phyloP scores from a whole-genome alignment of 139 green algal genomes.

The Chlorella sorokiniana region DNA sequence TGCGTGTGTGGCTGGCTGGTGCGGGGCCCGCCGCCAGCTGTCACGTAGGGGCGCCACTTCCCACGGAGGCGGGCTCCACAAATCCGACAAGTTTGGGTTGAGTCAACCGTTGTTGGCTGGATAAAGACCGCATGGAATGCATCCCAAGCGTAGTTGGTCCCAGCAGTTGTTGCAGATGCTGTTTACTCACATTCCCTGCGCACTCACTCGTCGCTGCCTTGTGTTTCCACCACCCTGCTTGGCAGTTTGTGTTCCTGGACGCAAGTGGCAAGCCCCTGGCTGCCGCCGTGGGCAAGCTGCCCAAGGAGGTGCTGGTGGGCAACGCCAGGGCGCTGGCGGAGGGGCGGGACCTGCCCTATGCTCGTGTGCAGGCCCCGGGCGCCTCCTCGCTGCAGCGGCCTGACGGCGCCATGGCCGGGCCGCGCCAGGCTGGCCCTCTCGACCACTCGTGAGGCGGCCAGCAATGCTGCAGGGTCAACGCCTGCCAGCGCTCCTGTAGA shows the following conservation, averaged over 20 bases:
- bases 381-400: constrained; percentile 42
- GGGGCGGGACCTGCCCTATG: constrained; percentile 53
- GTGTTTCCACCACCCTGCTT: constrained; percentile 43
- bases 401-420: constrained; percentile 11
- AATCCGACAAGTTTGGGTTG: too few species aligned
- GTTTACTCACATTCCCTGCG: background rate
- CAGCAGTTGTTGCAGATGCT: background rate
- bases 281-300: constrained; percentile 82
- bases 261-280: constrained; percentile 66
- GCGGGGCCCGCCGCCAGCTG: too few species aligned
- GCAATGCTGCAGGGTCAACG: too few species aligned
- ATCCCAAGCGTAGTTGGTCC: too few species aligned
- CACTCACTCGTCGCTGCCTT: background rate
- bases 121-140: too few species aligned
- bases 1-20: too few species aligned
- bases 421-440: constrained; percentile 35
- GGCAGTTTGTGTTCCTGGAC: constrained; percentile 91
- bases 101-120: too few species aligned
- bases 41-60: too few species aligned
- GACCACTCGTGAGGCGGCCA: constrained; percentile 50
- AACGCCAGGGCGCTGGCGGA: constrained; percentile 65
- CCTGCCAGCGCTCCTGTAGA: background rate
- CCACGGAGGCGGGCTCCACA: too few species aligned
- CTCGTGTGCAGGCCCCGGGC: constrained; percentile 27
- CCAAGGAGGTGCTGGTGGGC: constrained; percentile 71